Base-by-base conservation (phyloP, 345 rosid species). In the Leavenworthia alabamica region DNA sequence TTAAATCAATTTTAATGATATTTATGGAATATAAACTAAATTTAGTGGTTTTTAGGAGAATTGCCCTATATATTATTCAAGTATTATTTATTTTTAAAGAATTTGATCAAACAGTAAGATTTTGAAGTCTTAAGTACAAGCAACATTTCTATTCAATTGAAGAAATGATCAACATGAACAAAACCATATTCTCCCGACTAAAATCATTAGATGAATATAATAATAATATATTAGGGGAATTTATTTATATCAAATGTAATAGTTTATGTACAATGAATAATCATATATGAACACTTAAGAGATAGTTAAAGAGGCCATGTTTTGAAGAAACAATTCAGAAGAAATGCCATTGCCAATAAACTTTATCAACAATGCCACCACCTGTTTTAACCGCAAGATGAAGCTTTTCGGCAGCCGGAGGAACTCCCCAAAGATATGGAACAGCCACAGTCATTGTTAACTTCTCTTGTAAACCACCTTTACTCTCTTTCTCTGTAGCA, bases 391-490 rank as follows among this genome's bases (percentile, higher is more conserved):
- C 99, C 0, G 97, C 99, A 24, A 86, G 88, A 60, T 91, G 89
- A 64, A 93, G 99, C 35, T 88, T 86, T 60, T 89, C 97, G 1
- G 97, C 85, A 52, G 91, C 96, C 5, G 97, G 95, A 52, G 98
- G 98, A 49, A 89, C 95, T 0, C 98, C 98, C 96, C 98, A 92
- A 0, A 92, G 93, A 66, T 85, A 85, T 10, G 96, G 96, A 61
- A 92, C 97, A 0, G 98, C 95, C 10, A 92, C 97, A 0, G 82
- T 82, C 97, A 85, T 92, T 4, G 78, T 89, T 51, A 92, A 78
- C 79, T 89, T 89, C 77, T 92, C 98, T 27, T 89, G 89, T 78
- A 92, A 73, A 47, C 95, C 89, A 0, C 89, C 83, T 68, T 81
- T 89, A 68, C 61, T 76, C 50, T 86, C 96, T 78, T 80, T 89